Percentiles rank a stretch among this genome's conserved stretches.
These are phyloP conservation scores for Pulveroboletus sp. DNA, from an alignment of 768 basidiomycete genomes.

Conservation along the genomic window DNA sequence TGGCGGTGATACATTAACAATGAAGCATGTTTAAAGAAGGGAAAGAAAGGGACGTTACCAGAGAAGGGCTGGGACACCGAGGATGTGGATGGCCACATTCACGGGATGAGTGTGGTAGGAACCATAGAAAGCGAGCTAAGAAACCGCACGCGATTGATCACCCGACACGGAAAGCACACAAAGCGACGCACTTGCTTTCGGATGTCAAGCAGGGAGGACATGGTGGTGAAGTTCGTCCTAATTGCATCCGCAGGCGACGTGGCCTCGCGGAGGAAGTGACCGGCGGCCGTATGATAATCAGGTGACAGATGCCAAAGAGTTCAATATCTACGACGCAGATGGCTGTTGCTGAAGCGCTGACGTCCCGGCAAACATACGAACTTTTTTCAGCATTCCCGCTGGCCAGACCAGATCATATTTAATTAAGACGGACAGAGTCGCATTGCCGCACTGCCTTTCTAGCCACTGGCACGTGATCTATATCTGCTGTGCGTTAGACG, in stretches of 20 bases:
- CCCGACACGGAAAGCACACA: slow-evolving; percentile 5
- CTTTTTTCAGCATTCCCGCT: too few relatives aligned
- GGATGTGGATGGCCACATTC: slow-evolving; percentile 82
- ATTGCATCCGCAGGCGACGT: too few relatives aligned
- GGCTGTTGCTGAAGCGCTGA: too few relatives aligned
- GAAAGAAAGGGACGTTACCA: slow-evolving; percentile 49
- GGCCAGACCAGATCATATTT: too few relatives aligned
- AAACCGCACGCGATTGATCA: slow-evolving; percentile 5
- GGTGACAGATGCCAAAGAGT: neutral
- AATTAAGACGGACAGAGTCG: too few relatives aligned
- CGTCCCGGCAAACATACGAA: too few relatives aligned
- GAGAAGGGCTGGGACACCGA: slow-evolving; percentile 78
- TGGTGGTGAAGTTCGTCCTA: slow-evolving; percentile 12
- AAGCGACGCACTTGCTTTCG: slow-evolving; percentile 56
- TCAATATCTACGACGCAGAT: neutral
- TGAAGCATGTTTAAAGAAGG: slow-evolving; percentile 7
- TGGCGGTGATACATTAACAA: slow-evolving; percentile 1
- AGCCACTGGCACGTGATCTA: slow-evolving; percentile 22
- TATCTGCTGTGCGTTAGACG: neutral
- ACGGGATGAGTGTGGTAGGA: slow-evolving; percentile 83
- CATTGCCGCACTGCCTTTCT: too few relatives aligned
- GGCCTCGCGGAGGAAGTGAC: too few relatives aligned
- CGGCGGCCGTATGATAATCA: neutral
- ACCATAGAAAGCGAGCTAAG: slow-evolving; percentile 86
- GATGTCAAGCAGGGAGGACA: slow-evolving; percentile 56